Evolutionary conservation across 176 grass and related monocot species (phyloP), one percentile per base, ranked within the genome.

Genomic region (Calamus simplicifolius): DNA sequence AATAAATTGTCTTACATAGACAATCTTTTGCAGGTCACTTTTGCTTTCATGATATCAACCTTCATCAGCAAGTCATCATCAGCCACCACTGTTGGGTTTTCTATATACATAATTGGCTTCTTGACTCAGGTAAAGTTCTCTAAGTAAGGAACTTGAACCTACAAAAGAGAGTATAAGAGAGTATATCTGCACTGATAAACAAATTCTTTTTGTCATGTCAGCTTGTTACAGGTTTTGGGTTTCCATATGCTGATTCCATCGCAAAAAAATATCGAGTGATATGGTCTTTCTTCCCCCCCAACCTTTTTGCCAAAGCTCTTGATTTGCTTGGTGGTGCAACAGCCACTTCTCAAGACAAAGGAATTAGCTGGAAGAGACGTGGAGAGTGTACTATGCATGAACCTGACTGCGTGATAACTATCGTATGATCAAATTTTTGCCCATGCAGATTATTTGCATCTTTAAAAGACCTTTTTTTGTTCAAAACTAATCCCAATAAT

Each of bases 41-140:
- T 97, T 59, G 87, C 87, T 57, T 97, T 97, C 69, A 85, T 91
- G 93, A 88, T 91, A 80, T 97, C 93, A 6, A 84, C 93, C 51
- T 97, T 97, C 64, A 49, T 97, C 19, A 69, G 72, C n/a, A 97
- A 97, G 66, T 76, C 93, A 70, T 78, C 87, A 72, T 91, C 93
- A 31, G 87, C 92, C 51, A 97, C 93, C 51, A 97, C 92, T 17
- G 87, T 97, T 51, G 93, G 87, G 50, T 97, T 91, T 76, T 73
- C 87, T 5, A 88, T 97, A 82, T 91, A 91, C 63, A 97, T 97
- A 50, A 82, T 85, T 75, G 93, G 92, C 16, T 97, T 97, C 73
- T 74, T 97, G 73, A 91, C 93, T 65, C 93, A 97, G 84, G 93
- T 91, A 78, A 75, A 21, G 4, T 73, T 64, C 27, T 38, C 49